Evolutionary conservation across 805 yeast genomes (phyloP), one percentile per base, ranked within the genome.

Genomic region (Dipodascopsis uninucleata): DNA sequence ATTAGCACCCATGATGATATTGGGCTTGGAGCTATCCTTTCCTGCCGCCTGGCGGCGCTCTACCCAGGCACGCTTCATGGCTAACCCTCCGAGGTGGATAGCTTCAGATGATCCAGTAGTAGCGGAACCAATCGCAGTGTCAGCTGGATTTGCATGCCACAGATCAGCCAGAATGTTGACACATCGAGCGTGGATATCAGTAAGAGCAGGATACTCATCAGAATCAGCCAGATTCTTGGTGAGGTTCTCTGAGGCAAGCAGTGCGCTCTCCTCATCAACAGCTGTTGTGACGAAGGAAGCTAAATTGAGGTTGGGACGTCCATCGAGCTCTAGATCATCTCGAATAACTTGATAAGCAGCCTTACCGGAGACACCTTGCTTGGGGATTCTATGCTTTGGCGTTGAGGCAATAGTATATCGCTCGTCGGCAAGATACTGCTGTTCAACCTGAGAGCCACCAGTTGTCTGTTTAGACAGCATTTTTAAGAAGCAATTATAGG

Each of bases 31-130:
- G 39, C 63, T 66, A 39, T 81, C 74, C 53, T 78, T 76, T 4
- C 89, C 89, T 24, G 70, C 71, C 1, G 69, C 78, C 59, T 65
- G 71, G 58, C 83, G 76, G 55, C 68, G 73, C 22, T 71, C 78
- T 65, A 85, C 93, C 97, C 97, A 88, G 46, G 75, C 73, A 58
- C 86, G 85, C 73, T 89, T 89, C 85, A 89, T 73, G 10, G 96
- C 95, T 43, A 88, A 71, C 3, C 96, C 97, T 34, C 94, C 97
- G 41, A 88, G 76, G 85, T 87, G 86, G 57, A 89, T 81, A 5
- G 96, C 97, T 64, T 88, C 97, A 1, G 90, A 81, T 1, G 96
- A 87, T 4, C 97, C 97, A 1, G 96, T 88, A 43, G 95, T 85
- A 21, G 96, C 93, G 9, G 95, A 80, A 20, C 97, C 97, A 24